Conservation (phyloP, 1,284 basidiomycete genomes). For the Moniliophthora roreri region DNA sequence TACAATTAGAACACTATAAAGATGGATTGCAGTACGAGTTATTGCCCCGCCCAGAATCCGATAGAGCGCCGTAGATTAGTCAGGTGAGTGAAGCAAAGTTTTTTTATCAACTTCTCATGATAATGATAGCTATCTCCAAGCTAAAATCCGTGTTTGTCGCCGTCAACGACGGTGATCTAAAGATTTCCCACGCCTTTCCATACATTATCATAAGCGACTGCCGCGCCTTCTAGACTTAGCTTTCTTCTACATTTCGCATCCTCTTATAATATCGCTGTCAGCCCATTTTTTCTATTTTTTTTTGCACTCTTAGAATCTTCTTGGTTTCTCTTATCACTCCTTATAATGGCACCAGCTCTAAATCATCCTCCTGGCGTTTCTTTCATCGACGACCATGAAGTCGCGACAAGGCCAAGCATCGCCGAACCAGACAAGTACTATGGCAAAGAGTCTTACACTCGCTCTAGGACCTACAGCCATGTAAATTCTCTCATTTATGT, state of each 20-base stretch:
- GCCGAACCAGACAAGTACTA: conserved; percentile 66
- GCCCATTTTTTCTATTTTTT: conserved; percentile 5
- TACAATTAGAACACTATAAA: conserved; percentile 8
- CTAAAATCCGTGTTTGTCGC: conserved; percentile 8
- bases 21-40: too few species aligned
- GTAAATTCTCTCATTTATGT: conserved; percentile 39
- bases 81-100: too few species aligned
- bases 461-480: conserved; percentile 83
- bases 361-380: conserved; percentile 61
- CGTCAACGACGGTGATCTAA: neutral
- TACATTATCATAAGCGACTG: neutral
- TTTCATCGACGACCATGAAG: conserved; percentile 70
- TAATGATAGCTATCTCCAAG: conserved; percentile 7
- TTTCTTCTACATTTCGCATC: conserved; percentile 2
- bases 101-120: too few species aligned
- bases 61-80: too few species aligned
- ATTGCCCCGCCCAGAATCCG: too few species aligned
- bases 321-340: neutral
- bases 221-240: neutral
- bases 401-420: conserved; percentile 28
- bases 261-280: conserved; percentile 15
- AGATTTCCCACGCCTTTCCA: neutral
- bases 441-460: conserved; percentile 74
- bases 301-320: conserved; percentile 10
- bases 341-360: conserved; percentile 48